Evolutionary conservation across 2,329 filamentous ascomycete genomes (phyloP).

Genomic region (Sclerotinia nivalis): DNA sequence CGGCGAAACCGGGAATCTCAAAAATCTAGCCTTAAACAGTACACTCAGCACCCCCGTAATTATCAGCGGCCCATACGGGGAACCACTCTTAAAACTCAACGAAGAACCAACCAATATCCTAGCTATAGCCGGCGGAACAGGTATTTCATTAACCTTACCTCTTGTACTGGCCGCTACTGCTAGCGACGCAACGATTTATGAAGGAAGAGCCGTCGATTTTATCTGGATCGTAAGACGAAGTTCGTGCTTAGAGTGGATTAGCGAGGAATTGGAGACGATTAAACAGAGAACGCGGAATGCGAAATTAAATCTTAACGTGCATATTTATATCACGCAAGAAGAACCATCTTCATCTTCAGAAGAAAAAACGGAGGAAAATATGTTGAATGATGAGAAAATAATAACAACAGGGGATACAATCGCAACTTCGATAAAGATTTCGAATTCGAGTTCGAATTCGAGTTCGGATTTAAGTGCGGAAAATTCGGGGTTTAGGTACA

Average conservation of each 20-base stretch:
- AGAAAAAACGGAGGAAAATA: neutral
- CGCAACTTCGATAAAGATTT: neutral
- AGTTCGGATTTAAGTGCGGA: neutral
- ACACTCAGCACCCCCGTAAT: slow-evolving; percentile 7
- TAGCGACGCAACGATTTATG: slow-evolving; percentile 28
- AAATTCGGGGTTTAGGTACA: neutral
- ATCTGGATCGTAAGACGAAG: slow-evolving; percentile 63
- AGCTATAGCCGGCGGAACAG: slow-evolving; percentile 58
- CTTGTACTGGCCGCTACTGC: slow-evolving; percentile 48
- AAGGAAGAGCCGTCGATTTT: slow-evolving; percentile 51
- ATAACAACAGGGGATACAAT: neutral
- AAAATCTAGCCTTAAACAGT: slow-evolving; percentile 38
- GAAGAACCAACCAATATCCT: slow-evolving; percentile 50
- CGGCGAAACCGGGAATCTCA: slow-evolving; percentile 53
- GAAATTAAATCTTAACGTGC: slow-evolving; percentile 51
- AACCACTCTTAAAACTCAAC: slow-evolving; percentile 30
- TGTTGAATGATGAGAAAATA: neutral
- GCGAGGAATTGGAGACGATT: slow-evolving; percentile 52
- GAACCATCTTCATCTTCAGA: neutral
- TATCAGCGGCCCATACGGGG: slow-evolving; percentile 17
- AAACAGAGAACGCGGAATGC: slow-evolving; percentile 46
- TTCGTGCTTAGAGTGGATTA: slow-evolving; percentile 59
- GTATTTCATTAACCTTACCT: slow-evolving; percentile 58
- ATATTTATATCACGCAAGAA: slow-evolving; percentile 56
- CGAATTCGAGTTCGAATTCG: neutral